phyloP scores from a whole-genome alignment of 108 stramenopile species.

The Skeletonema costatum region DNA sequence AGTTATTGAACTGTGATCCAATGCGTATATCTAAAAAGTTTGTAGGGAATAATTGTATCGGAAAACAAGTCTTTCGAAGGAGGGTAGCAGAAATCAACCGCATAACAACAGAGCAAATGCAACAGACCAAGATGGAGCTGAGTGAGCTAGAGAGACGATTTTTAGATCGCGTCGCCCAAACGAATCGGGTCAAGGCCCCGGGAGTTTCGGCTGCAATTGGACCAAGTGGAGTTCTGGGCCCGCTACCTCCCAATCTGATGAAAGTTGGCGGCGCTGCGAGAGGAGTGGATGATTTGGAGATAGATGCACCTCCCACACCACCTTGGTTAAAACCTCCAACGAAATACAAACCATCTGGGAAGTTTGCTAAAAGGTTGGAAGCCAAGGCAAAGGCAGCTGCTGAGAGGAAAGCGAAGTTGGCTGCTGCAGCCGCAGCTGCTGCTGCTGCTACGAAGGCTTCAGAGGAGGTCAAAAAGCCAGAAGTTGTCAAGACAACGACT shows the following conservation, averaged over 20 bases:
- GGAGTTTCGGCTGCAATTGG: constrained; percentile 27
- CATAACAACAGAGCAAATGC: constrained; percentile 90
- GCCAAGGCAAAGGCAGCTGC: neutral
- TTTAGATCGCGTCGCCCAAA: constrained; percentile 93
- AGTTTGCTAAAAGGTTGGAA: constrained; percentile 10
- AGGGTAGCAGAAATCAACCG: constrained; percentile 91
- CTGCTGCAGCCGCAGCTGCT: constrained; percentile 1
- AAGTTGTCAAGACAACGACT: constrained; percentile 9
- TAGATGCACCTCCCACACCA: constrained; percentile 44
- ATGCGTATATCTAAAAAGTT: constrained; percentile 99
- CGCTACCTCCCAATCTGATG: neutral
- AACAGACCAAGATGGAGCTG: constrained; percentile 83
- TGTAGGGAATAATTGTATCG: constrained; percentile 96
- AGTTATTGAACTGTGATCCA: constrained; percentile 96
- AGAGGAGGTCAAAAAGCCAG: constrained; percentile 13
- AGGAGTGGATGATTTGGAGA: constrained; percentile 18
- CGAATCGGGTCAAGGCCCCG: constrained; percentile 85
- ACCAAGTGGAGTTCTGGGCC: constrained; percentile 16
- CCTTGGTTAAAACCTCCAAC: constrained; percentile 48
- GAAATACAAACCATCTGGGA: constrained; percentile 32
- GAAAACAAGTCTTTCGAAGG: constrained; percentile 96
- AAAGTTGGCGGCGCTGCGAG: constrained; percentile 11
- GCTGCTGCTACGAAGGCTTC: constrained; percentile 42
- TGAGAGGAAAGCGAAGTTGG: neutral
- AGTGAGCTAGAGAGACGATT: constrained; percentile 93